Percentiles rank a stretch among this genome's conserved stretches.
phyloP scores from a whole-genome alignment of 2,329 filamentous ascomycete species.

The Apiospora koreana region DNA sequence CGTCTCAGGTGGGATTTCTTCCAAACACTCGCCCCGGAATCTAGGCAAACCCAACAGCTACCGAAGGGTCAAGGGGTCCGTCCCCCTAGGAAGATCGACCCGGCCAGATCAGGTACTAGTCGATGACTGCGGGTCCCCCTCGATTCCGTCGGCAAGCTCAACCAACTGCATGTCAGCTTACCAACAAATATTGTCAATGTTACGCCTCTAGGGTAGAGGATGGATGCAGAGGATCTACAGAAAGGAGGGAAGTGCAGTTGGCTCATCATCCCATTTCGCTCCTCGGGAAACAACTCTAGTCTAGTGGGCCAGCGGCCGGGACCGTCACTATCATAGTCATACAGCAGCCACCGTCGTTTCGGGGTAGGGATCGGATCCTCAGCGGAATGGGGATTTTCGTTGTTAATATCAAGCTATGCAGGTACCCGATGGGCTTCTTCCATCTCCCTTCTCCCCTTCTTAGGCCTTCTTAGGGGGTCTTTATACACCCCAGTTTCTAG shows the following conservation, averaged over 20 bases:
- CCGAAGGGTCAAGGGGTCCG: not conserved
- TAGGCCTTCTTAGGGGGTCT: too few species aligned
- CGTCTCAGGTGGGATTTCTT: slow-evolving; percentile 4
- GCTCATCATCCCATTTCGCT: not conserved
- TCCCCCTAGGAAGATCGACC: not conserved
- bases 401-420: not conserved
- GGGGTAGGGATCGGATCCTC: not conserved
- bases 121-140: not conserved
- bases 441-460: too few species aligned
- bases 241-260: not conserved
- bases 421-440: not conserved
- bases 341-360: not conserved
- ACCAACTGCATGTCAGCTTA: not conserved
- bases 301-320: not conserved
- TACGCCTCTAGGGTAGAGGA: not conserved
- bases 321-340: not conserved
- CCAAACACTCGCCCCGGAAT: not conserved
- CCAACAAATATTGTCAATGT: not conserved
- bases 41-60: not conserved
- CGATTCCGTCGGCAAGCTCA: not conserved
- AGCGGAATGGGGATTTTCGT: not conserved
- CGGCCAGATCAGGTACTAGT: not conserved
- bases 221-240: not conserved
- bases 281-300: not conserved
- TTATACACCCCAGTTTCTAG: not conserved